Base-by-base conservation (phyloP, 495 filamentous ascomycete genomes). In the Trichoderma reesei region DNA sequence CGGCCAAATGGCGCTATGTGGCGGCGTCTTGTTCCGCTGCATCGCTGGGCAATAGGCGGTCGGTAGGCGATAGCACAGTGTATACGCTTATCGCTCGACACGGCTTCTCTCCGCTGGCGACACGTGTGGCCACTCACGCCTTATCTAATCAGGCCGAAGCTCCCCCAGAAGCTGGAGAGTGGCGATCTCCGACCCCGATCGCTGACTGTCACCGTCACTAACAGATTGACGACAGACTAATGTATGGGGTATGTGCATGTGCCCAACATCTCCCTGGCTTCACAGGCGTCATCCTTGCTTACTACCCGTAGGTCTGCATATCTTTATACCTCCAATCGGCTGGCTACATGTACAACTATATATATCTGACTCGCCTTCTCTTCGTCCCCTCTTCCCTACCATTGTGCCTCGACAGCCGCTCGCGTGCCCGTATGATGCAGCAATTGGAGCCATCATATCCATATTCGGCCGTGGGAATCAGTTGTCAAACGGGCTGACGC, bases 141-240 rank as follows among this genome's bases (percentile, higher is more conserved):
- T 33, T 56, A 56, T 33, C 51, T 34, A 33, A 56, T 56, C 51
- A 34, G 7, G 8, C 36, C n/a, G 41, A 16, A 31, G 20, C n/a
- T 34, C 39, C 61, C 34, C 61, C 37, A 44, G 33, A 26, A 20
- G 61, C 39, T 63, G 61, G 61, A 44, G 31, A 46, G 61, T 63
- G 61, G 61, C 61, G 61, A 63, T 63, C 61, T 63, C 61, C 63
- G 56, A 61, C 18, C 33, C 20, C 10, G 26, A 1, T 9, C 16
- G 3, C 20, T 10, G 56, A 6, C 38, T 39, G 38, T 39, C 6
- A 7, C 38, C 33, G 26, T 26, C 26, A 26, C 26, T 26, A 26
- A 26, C 26, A 26, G 26, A 26, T 26, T 26, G 26, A 26, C 26
- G 0, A 26, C 26, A 26, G 26, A 26, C 26, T 26, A 26, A 26